These are phyloP conservation scores for Chytriomyces confervae DNA, from an alignment of 192 early-diverging fungal species.

Conservation along the genomic window DNA sequence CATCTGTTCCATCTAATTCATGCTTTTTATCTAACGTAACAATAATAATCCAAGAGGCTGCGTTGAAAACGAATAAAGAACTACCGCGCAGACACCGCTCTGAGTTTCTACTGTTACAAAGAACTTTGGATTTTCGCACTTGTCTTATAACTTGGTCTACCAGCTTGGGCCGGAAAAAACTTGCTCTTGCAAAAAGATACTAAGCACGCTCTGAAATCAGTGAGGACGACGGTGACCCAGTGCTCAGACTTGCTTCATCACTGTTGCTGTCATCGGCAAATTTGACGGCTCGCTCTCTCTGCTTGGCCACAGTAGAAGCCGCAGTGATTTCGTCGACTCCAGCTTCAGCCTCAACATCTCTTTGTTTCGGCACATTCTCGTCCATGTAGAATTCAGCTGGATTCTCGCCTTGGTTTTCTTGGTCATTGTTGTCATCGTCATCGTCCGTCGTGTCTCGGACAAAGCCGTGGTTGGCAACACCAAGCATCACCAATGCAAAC, in stretches of 20 bases:
- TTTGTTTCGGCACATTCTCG: neutral
- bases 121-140: no score
- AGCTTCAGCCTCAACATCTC: neutral
- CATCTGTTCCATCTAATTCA: no score
- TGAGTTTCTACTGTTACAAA: no score
- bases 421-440: neutral
- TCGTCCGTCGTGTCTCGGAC: conserved; percentile 6
- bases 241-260: neutral
- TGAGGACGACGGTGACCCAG: no score
- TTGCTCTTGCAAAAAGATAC: no score
- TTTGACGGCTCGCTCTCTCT: neutral
- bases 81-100: no score
- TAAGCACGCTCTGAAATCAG: no score
- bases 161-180: no score
- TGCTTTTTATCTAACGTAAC: no score
- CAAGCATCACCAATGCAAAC: conserved; percentile 9
- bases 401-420: neutral
- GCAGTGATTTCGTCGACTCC: neutral
- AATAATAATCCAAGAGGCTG: no score
- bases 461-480: conserved; percentile 14
- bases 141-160: no score
- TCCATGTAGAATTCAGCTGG: neutral
- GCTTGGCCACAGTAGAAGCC: neutral
- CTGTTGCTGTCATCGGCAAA: neutral
- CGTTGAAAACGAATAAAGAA: no score